Percentiles rank a stretch among this genome's conserved stretches.
Evolutionary conservation across 2,329 filamentous ascomycete genomes (phyloP).

Genomic region (Chrysosporium queenslandicum): DNA sequence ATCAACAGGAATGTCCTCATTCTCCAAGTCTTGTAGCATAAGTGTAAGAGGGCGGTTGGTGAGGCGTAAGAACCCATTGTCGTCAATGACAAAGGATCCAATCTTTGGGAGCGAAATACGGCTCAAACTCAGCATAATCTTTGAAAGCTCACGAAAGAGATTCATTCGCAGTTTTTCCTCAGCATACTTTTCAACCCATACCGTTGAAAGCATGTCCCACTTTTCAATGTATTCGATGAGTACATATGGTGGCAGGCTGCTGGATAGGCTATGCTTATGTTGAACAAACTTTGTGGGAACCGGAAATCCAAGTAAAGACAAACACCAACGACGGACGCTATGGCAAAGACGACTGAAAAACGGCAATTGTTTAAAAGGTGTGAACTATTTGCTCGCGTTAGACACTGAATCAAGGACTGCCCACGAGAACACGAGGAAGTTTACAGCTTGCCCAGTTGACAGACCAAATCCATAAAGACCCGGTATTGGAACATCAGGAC

Average conservation of each 20-base stretch:
- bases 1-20: constrained; percentile 21
- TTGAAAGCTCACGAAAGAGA: constrained; percentile 18
- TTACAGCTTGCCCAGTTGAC: constrained; percentile 18
- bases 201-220: background rate
- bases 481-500: constrained; percentile 14
- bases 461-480: constrained; percentile 18
- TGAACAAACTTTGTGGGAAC: background rate
- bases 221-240: background rate
- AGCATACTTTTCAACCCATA: constrained; percentile 13
- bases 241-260: background rate
- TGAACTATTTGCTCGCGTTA: background rate
- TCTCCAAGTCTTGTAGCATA: constrained; percentile 21
- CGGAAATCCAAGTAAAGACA: background rate
- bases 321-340: background rate
- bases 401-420: background rate
- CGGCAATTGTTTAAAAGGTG: background rate
- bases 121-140: constrained; percentile 17
- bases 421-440: background rate
- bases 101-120: constrained; percentile 25
- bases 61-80: constrained; percentile 9
- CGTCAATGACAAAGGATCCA: constrained; percentile 27
- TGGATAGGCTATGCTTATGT: background rate
- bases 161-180: constrained; percentile 15
- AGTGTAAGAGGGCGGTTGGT: constrained; percentile 23
- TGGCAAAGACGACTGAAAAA: background rate